phyloP scores from a whole-genome alignment of 371 early-diverging fungal genomes.

The Lichtheimia hyalospora region DNA sequence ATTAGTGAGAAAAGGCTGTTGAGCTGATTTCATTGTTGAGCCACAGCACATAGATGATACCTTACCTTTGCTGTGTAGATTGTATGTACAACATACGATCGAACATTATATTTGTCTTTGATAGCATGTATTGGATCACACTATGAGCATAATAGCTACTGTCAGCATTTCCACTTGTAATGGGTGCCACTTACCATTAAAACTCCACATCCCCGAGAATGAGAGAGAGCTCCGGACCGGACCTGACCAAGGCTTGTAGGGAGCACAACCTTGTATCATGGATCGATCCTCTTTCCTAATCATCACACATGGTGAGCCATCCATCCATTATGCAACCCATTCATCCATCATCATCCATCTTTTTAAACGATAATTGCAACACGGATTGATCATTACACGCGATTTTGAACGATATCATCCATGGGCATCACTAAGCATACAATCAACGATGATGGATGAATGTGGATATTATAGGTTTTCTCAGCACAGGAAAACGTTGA shows the following conservation, averaged over 20 bases:
- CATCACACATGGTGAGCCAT: background rate
- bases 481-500: background rate
- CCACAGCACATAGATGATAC: too few relatives aligned
- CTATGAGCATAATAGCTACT: too few relatives aligned
- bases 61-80: too few relatives aligned
- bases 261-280: background rate
- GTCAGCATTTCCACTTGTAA: too few relatives aligned
- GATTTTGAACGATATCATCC: background rate
- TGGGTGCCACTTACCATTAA: too few relatives aligned
- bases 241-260: background rate
- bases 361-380: background rate
- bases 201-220: background rate
- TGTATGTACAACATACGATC: too few relatives aligned
- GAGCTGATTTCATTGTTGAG: too few relatives aligned
- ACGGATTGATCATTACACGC: too few relatives aligned
- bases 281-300: background rate
- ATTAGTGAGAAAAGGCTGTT: too few relatives aligned
- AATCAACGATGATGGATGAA: background rate
- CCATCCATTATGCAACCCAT: constrained; percentile 6
- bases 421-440: background rate
- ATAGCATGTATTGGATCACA: too few relatives aligned
- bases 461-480: background rate
- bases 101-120: too few relatives aligned
- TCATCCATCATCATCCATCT: constrained; percentile 1
- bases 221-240: background rate